phyloP scores from a whole-genome alignment of 257 asterid genomes.

The Handroanthus guayacan region DNA sequence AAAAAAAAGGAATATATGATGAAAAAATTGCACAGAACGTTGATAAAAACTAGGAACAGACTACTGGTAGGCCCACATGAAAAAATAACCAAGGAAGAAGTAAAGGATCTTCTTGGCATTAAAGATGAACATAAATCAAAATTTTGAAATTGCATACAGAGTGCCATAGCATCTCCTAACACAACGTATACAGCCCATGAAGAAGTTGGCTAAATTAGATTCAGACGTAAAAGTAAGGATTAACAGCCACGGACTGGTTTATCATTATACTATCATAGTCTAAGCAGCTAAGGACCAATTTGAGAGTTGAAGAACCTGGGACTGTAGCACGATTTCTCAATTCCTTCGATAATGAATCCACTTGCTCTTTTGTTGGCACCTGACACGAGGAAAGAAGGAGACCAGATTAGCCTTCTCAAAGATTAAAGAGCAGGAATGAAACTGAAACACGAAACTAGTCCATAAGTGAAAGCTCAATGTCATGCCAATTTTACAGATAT shows the following conservation, averaged over 20 bases:
- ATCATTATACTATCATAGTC: slow-evolving; percentile 9
- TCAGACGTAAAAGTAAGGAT: neutral
- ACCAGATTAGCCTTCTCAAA: slow-evolving; percentile 7
- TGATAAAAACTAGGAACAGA: slow-evolving; percentile 10
- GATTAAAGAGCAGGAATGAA: slow-evolving; percentile 17
- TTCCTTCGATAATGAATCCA: slow-evolving; percentile 83
- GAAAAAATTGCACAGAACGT: slow-evolving; percentile 21
- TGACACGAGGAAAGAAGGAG: slow-evolving; percentile 35
- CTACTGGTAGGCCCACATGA: neutral
- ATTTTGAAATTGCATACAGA: neutral
- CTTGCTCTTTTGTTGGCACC: slow-evolving; percentile 98
- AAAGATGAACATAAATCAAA: neutral
- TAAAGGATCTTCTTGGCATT: slow-evolving; percentile 11
- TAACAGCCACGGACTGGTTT: neutral
- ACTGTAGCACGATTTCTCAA: slow-evolving; percentile 85
- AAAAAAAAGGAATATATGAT: slow-evolving; percentile 31
- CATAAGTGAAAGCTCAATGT: neutral
- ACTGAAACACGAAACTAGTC: neutral
- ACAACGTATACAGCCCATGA: neutral
- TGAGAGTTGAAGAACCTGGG: slow-evolving; percentile 68
- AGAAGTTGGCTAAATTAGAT: slow-evolving; percentile 4
- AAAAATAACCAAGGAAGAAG: neutral
- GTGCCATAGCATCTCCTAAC: neutral
- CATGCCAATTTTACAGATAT: neutral
- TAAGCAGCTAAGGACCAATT: slow-evolving; percentile 31